Evolutionary conservation across 768 basidiomycete species (phyloP).

Genomic region (Trametes sanguinea): DNA sequence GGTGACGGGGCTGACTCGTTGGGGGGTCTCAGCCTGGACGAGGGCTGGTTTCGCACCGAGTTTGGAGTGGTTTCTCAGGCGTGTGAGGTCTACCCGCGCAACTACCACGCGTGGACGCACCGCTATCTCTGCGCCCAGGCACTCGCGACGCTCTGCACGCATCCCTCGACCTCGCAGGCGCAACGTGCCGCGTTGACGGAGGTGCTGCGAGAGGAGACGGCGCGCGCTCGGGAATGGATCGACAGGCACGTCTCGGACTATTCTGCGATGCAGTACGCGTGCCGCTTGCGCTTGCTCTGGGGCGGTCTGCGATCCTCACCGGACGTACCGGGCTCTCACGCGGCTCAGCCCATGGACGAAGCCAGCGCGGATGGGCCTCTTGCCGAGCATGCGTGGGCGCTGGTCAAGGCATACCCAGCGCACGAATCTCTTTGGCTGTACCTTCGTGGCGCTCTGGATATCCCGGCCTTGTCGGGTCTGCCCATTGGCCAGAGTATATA

Average conservation of each 20-base stretch:
- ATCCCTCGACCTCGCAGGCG: neutral
- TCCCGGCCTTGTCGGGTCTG: neutral
- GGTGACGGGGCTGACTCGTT: slow-evolving; percentile 24
- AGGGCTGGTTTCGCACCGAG: slow-evolving; percentile 46
- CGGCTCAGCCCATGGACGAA: neutral
- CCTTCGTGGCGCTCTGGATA: slow-evolving; percentile 36
- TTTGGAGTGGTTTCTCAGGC: slow-evolving; percentile 48
- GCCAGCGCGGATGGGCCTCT: neutral
- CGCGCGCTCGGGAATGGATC: slow-evolving; percentile 51
- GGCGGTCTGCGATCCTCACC: neutral
- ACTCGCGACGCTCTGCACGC: slow-evolving; percentile 26
- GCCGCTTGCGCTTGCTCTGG: slow-evolving; percentile 35
- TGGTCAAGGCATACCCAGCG: slow-evolving; percentile 52
- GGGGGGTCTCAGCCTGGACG: slow-evolving; percentile 32
- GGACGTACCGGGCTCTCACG: neutral
- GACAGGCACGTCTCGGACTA: slow-evolving; percentile 67
- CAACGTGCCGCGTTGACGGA: slow-evolving; percentile 17
- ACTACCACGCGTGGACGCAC: slow-evolving; percentile 75
- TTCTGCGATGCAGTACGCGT: slow-evolving; percentile 60
- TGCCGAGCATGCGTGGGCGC: slow-evolving; percentile 45
- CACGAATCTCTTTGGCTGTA: slow-evolving; percentile 71
- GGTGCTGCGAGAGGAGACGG: slow-evolving; percentile 44
- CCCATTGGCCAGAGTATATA: neutral
- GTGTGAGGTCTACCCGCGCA: slow-evolving; percentile 66
- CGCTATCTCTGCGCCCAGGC: slow-evolving; percentile 51